phyloP scores from a whole-genome alignment of 164 flowering plant species.

The Chimonanthus salicifolius region DNA sequence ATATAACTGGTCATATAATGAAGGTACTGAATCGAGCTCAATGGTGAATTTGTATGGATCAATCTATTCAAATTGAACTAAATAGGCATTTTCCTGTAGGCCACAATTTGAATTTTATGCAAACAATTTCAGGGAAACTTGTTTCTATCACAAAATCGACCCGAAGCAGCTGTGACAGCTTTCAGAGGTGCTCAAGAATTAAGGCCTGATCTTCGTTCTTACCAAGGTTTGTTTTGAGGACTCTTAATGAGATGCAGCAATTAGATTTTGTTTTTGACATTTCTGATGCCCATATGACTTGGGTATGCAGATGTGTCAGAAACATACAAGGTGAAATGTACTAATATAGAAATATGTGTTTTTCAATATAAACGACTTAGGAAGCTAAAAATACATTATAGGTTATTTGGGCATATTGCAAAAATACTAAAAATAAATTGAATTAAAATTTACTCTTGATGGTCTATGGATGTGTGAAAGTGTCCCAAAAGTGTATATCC shows the following conservation, averaged over 20 bases:
- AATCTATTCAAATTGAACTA: background rate
- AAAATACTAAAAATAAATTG: too few relatives aligned
- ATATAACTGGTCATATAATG: slow-evolving; percentile 77
- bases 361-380: background rate
- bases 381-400: background rate
- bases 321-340: background rate
- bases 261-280: background rate
- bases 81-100: background rate
- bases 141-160: slow-evolving; percentile 60
- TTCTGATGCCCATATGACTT: background rate
- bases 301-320: background rate
- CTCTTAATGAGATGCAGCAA: background rate
- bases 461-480: too few relatives aligned
- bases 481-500: too few relatives aligned
- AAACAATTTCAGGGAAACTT: slow-evolving; percentile 65
- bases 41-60: background rate
- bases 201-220: slow-evolving; percentile 95
- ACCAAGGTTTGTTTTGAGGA: slow-evolving; percentile 60
- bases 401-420: too few relatives aligned
- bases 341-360: background rate
- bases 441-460: too few relatives aligned
- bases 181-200: slow-evolving; percentile 88
- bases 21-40: slow-evolving; percentile 50
- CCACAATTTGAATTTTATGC: background rate
- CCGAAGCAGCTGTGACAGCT: slow-evolving; percentile 80